phyloP scores from a whole-genome alignment of 2,329 filamentous ascomycete genomes.

The Microsporum canis region DNA sequence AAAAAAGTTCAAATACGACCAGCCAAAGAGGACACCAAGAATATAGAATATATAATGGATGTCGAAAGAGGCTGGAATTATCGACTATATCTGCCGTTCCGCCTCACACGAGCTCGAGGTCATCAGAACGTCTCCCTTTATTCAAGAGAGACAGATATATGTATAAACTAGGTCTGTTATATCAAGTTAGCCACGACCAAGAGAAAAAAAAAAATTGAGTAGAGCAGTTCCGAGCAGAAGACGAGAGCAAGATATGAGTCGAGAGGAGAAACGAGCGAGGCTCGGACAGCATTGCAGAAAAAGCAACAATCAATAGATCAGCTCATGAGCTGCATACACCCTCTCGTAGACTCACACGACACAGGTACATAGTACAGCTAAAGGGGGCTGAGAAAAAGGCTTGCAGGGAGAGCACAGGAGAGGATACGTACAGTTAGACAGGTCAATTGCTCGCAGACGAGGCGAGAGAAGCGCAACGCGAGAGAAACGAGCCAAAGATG shows the following conservation, averaged over 20 bases:
- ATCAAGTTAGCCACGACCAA: not conserved
- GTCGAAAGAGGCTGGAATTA: slow-evolving; percentile 13
- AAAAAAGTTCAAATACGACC: slow-evolving; percentile 2
- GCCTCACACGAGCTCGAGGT: slow-evolving; percentile 14
- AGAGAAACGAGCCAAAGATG: not conserved
- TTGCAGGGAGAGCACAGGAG: not conserved
- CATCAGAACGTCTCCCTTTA: slow-evolving; percentile 14
- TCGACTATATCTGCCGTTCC: slow-evolving; percentile 17
- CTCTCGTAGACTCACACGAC: slow-evolving; percentile 1
- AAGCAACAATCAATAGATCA: slow-evolving; percentile 3
- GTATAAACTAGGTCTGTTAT: not conserved
- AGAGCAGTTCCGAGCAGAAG: not conserved
- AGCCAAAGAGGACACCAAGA: slow-evolving; percentile 6
- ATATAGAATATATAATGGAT: slow-evolving; percentile 12
- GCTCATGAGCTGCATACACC: slow-evolving; percentile 2
- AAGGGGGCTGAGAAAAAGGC: not conserved
- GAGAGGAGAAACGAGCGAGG: not conserved
- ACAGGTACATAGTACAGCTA: not conserved
- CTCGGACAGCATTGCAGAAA: not conserved
- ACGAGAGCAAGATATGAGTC: not conserved
- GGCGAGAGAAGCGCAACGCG: not conserved
- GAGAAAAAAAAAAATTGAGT: not conserved
- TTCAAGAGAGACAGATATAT: not conserved
- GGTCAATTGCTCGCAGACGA: not conserved
- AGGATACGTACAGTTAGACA: not conserved